phyloP scores from a whole-genome alignment of 2,329 filamentous ascomycete genomes.

The Huntiella abstrusa region DNA sequence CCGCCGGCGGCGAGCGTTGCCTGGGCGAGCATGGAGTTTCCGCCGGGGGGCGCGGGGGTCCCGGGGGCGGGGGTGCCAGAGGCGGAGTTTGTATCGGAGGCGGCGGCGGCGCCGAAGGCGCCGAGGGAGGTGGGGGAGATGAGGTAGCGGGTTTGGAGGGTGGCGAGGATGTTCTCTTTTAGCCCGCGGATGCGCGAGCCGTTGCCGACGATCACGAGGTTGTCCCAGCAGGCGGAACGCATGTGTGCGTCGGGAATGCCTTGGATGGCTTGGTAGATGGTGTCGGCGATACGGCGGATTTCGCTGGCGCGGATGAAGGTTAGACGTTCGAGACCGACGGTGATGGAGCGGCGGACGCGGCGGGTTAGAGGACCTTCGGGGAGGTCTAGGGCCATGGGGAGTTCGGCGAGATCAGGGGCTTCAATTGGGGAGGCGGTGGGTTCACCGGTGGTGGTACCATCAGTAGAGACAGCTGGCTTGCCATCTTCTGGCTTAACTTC shows the following conservation, averaged over 20 bases:
- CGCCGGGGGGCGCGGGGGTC: slow-evolving; percentile 26
- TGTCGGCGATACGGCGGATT: slow-evolving; percentile 65
- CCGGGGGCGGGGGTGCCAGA: slow-evolving; percentile 56
- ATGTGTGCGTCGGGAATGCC: slow-evolving; percentile 70
- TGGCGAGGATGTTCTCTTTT: slow-evolving; percentile 70
- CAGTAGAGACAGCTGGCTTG: slow-evolving; percentile 3
- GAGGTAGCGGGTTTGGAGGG: slow-evolving; percentile 63
- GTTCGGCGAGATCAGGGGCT: slow-evolving; percentile 9
- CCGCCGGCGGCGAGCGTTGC: slow-evolving; percentile 65
- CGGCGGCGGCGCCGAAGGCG: slow-evolving; percentile 81
- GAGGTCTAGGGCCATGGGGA: slow-evolving; percentile 13
- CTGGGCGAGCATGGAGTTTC: slow-evolving; percentile 78
- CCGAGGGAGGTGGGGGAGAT: slow-evolving; percentile 93
- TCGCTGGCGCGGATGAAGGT: slow-evolving; percentile 49
- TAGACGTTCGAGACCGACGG: slow-evolving; percentile 62
- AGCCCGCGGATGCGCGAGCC: slow-evolving; percentile 59
- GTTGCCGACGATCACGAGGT: slow-evolving; percentile 78
- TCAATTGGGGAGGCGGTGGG: slow-evolving; percentile 3
- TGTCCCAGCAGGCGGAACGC: slow-evolving; percentile 78
- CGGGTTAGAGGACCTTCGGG: slow-evolving; percentile 25
- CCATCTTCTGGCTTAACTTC: not conserved
- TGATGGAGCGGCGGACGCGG: slow-evolving; percentile 46
- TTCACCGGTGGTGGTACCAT: slow-evolving; percentile 1
- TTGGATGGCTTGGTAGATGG: slow-evolving; percentile 68
- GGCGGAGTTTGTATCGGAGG: slow-evolving; percentile 41